Conservation (phyloP, 768 basidiomycete species). For the Boletus patriciae region DNA sequence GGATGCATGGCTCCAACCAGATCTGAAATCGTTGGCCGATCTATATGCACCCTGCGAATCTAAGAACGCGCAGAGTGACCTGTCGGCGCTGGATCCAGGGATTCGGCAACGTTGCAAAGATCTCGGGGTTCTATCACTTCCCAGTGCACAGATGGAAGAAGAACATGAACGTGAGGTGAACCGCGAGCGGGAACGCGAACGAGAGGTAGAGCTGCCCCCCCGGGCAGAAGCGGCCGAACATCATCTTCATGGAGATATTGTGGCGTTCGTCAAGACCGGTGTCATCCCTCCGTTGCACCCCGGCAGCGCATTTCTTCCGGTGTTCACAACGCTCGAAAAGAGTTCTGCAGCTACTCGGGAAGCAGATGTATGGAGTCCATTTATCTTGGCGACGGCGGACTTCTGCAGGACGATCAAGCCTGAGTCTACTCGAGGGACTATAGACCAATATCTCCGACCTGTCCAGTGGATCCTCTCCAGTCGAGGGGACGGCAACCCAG, state of each 20-base stretch:
- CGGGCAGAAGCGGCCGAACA: constrained; percentile 19
- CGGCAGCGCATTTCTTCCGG: constrained; percentile 24
- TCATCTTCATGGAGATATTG: constrained; percentile 14
- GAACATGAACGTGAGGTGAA: constrained; percentile 47
- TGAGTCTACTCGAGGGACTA: not conserved
- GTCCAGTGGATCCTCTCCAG: constrained; percentile 26
- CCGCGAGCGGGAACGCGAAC: constrained; percentile 43
- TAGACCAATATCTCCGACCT: constrained; percentile 19
- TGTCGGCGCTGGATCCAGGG: not conserved
- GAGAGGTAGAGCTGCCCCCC: constrained; percentile 37
- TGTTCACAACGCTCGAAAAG: constrained; percentile 4
- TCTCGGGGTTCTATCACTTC: constrained; percentile 11
- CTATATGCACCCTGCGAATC: constrained; percentile 28
- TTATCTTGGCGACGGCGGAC: constrained; percentile 10
- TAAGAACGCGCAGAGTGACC: not conserved
- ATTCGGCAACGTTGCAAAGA: constrained; percentile 6
- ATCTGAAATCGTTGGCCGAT: constrained; percentile 35
- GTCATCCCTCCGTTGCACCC: not conserved
- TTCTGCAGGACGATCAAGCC: constrained; percentile 8
- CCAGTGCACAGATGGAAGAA: constrained; percentile 33
- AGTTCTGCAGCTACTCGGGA: constrained; percentile 13
- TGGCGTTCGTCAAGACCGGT: constrained; percentile 29
- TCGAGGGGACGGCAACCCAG: not conserved
- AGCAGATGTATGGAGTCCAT: constrained; percentile 14
- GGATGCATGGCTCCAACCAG: constrained; percentile 39